phyloP scores from a whole-genome alignment of 2,329 filamentous ascomycete species.

The Fusarium cicatricum region DNA sequence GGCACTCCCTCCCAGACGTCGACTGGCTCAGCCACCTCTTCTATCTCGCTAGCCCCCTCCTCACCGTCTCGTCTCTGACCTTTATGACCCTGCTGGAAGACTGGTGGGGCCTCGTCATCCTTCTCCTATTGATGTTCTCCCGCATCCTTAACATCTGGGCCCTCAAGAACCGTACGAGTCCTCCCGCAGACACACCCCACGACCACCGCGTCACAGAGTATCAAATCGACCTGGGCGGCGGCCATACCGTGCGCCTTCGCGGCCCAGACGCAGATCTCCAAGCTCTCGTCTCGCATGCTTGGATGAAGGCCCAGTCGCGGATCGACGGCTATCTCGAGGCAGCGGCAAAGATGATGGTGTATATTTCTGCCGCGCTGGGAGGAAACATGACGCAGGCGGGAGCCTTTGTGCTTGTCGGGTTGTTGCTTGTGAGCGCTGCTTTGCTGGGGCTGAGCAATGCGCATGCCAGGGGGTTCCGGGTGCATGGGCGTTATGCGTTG shows the following conservation, averaged over 20 bases:
- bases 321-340: constrained; percentile 62
- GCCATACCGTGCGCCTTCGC: constrained; percentile 60
- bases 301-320: constrained; percentile 61
- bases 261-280: constrained; percentile 65
- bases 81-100: constrained; percentile 58
- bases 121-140: constrained; percentile 60
- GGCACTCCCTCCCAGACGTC: constrained; percentile 42
- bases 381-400: constrained; percentile 64
- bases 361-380: constrained; percentile 62
- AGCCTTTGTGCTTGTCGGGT: constrained; percentile 58
- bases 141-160: constrained; percentile 65
- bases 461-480: constrained; percentile 55
- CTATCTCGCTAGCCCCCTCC: constrained; percentile 56
- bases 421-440: constrained; percentile 62
- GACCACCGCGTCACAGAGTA: constrained; percentile 51
- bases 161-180: constrained; percentile 59
- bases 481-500: constrained; percentile 59
- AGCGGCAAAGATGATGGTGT: constrained; percentile 64
- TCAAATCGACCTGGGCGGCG: constrained; percentile 60
- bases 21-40: constrained; percentile 59
- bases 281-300: constrained; percentile 64
- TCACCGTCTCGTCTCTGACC: constrained; percentile 55
- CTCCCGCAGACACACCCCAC: neutral
- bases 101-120: constrained; percentile 59
- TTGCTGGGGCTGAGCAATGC: constrained; percentile 64